Base-by-base conservation (phyloP, 2,329 filamentous ascomycete species). In the Monilinia fructicola region DNA sequence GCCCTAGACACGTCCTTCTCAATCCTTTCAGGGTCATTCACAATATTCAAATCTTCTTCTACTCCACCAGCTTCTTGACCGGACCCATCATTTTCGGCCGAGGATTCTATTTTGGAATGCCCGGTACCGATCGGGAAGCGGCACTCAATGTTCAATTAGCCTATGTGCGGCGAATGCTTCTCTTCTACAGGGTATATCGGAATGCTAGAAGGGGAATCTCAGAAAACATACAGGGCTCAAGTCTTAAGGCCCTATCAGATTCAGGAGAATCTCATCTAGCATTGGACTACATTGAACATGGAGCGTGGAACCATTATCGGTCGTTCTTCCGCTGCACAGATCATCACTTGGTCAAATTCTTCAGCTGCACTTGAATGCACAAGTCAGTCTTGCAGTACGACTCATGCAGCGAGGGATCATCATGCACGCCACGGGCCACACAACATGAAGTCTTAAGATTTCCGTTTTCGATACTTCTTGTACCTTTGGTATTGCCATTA, bases 281-380 rank as follows among this genome's bases (percentile, higher is more conserved):
- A 50, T 38, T 38, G 44, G 40, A 60, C 18, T 31, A 35, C 6
- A 48, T 48, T 11, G 56, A 18, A 60, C 44, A 38, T 60, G 21
- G 44, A n/a, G 38, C n/a, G 35, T 60, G 26, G 56, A 35, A 48
- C 42, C 28, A 48, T 60, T 60, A 35, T 59, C 42, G 54, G 28
- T 44, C 44, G 46, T 65, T 60, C 46, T 52, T 53, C 54, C 54
- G 64, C 55, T 61, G 64, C 64, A 65, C 64, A 61, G 64, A 65
- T 65, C 64, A 65, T 46, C 42, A 54, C 26, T 44, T 50, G 64
- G 54, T 65, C 55, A 16, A 61, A 40, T 44, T 65, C 63, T 65
- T 48, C 62, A 65, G 42, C n/a, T 61, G 58, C 58, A 50, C n/a
- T 40, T 16, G 38, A 35, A 60, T 50, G 44, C 56, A 60, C 28